Evolutionary conservation across 2,329 filamentous ascomycete species (phyloP).

Genomic region (Capronia coronata): DNA sequence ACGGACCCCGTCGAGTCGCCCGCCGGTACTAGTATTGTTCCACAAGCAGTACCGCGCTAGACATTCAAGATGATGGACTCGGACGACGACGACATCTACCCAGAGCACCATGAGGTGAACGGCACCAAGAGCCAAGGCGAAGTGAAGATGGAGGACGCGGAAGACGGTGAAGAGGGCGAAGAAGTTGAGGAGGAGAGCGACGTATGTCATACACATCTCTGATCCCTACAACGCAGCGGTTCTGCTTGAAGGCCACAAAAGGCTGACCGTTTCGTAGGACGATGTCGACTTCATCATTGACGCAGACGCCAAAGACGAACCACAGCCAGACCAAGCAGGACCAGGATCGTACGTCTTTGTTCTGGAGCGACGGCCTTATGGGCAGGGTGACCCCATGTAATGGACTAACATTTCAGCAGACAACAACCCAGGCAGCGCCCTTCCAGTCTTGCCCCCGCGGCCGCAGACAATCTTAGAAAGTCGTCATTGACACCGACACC

Average conservation of each 20-base stretch:
- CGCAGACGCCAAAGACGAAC: constrained; percentile 41
- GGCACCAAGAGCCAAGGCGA: constrained; percentile 14
- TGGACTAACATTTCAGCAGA: constrained; percentile 24
- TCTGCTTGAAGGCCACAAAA: no score
- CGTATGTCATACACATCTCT: no score
- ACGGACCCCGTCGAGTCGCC: neutral
- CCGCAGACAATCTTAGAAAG: constrained; percentile 31
- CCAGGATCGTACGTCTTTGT: constrained; percentile 36
- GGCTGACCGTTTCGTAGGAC: constrained; percentile 32
- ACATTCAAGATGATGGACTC: constrained; percentile 24
- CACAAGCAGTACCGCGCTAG: neutral
- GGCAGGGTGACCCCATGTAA: no score
- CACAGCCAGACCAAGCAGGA: constrained; percentile 33
- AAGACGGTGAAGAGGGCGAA: constrained; percentile 27
- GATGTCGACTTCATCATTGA: constrained; percentile 48
- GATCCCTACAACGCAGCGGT: no score
- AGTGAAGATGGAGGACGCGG: constrained; percentile 30
- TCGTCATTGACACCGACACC: constrained; percentile 36
- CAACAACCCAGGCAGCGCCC: constrained; percentile 30
- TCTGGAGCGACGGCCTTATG: constrained; percentile 2
- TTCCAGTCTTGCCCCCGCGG: constrained; percentile 36
- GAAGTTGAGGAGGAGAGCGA: constrained; percentile 34
- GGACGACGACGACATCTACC: constrained; percentile 27
- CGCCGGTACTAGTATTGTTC: neutral
- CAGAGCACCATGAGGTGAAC: constrained; percentile 18